These are phyloP conservation scores for Fusarium sulawesiense DNA, from an alignment of 2,329 filamentous ascomycete genomes.

Conservation along the genomic window DNA sequence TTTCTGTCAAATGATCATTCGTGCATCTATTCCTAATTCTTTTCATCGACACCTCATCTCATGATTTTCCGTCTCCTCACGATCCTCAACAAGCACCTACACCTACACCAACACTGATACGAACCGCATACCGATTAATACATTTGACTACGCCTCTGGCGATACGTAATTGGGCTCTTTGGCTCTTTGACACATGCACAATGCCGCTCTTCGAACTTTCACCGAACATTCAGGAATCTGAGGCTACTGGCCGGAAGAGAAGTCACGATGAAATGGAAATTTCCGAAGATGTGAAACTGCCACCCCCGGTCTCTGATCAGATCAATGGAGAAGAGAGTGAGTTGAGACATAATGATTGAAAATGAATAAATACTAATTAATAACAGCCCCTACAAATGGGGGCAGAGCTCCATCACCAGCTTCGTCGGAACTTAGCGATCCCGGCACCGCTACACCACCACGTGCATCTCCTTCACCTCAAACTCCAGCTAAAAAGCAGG, in stretches of 20 bases:
- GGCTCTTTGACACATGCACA: constrained; percentile 13
- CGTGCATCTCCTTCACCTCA: constrained; percentile 52
- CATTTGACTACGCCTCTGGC: not conserved
- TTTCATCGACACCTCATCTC: constrained; percentile 11
- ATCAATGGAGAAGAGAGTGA: constrained; percentile 42
- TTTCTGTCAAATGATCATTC: constrained; percentile 12
- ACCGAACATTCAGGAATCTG: constrained; percentile 60
- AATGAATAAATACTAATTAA: constrained; percentile 26
- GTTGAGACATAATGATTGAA: not conserved
- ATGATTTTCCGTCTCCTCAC: constrained; percentile 21
- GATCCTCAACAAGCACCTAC: constrained; percentile 16
- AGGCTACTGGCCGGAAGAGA: constrained; percentile 58
- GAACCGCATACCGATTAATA: not conserved
- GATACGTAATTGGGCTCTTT: constrained; percentile 5
- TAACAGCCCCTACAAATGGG: constrained; percentile 39
- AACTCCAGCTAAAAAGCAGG: constrained; percentile 47
- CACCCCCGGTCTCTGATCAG: constrained; percentile 26
- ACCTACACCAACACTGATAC: constrained; percentile 5
- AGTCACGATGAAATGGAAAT: constrained; percentile 55
- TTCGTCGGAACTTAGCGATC: constrained; percentile 56
- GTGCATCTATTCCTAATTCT: constrained; percentile 1
- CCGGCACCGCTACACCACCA: constrained; percentile 55
- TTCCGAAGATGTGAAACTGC: constrained; percentile 34
- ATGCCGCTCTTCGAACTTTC: constrained; percentile 64
- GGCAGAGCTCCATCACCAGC: constrained; percentile 47